Percentiles rank a stretch among this genome's conserved stretches.
phyloP scores from a whole-genome alignment of 2,329 filamentous ascomycete genomes.

The Dendrostoma leiphaemia region DNA sequence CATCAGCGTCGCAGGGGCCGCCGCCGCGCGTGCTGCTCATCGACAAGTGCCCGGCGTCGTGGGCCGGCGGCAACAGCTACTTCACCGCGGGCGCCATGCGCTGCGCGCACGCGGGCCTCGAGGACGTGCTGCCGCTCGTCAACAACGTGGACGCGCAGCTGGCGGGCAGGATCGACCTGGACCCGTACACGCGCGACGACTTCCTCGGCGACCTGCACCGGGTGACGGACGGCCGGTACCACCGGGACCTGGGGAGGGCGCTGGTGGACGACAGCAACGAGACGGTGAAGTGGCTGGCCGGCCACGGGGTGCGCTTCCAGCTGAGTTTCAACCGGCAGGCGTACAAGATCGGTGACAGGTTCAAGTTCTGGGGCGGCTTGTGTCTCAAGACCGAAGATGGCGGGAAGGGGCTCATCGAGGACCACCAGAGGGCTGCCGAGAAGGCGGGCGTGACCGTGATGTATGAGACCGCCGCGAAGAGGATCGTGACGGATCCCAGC shows the following conservation, averaged over 20 bases:
- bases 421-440: conserved; percentile 43
- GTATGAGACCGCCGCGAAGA: conserved; percentile 44
- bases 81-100: conserved; percentile 67
- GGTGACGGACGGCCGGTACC: conserved; percentile 53
- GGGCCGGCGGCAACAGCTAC: conserved; percentile 63
- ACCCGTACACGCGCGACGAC: conserved; percentile 51
- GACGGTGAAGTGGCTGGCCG: conserved; percentile 53
- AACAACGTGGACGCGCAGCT: conserved; percentile 52
- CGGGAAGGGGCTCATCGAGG: conserved; percentile 56
- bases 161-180: conserved; percentile 53
- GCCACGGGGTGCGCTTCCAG: conserved; percentile 55
- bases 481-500: conserved; percentile 32
- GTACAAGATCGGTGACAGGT: conserved; percentile 58
- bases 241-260: conserved; percentile 43
- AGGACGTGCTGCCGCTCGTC: conserved; percentile 59
- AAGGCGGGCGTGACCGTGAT: conserved; percentile 40
- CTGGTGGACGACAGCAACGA: conserved; percentile 51
- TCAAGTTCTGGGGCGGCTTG: conserved; percentile 67
- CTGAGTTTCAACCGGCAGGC: conserved; percentile 65
- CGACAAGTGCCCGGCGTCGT: conserved; percentile 57
- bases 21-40: conserved; percentile 49
- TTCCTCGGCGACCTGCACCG: conserved; percentile 56
- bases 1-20: conserved; percentile 27
- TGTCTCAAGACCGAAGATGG: conserved; percentile 57
- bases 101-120: conserved; percentile 51